Percentiles rank a stretch among this genome's conserved stretches.
phyloP scores from a whole-genome alignment of 2,329 filamentous ascomycete species.

The Penicillium sp. region DNA sequence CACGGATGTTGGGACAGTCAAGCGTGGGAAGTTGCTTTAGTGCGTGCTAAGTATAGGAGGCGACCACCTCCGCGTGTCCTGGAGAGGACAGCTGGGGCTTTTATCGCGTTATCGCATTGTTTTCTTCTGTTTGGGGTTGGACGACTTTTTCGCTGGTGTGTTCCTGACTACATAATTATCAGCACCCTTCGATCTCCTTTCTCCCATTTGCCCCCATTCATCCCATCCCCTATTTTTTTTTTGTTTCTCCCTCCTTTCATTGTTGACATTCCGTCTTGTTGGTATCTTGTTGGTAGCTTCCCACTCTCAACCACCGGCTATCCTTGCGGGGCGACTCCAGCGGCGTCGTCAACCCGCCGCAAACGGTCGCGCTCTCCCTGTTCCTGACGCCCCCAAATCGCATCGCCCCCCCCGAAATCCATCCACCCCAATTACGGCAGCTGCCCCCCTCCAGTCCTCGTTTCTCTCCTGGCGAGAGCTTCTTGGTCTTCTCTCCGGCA shows the following conservation, averaged over 20 bases:
- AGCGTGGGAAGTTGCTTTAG: too few species aligned
- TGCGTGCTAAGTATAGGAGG: neutral
- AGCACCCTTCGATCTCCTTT: too few species aligned
- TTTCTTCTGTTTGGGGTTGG: too few species aligned
- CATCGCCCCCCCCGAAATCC: too few species aligned
- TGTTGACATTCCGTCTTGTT: constrained; percentile 8
- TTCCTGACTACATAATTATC: too few species aligned
- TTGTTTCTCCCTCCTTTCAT: constrained; percentile 1
- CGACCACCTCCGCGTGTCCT: neutral
- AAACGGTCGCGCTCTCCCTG: constrained; percentile 33
- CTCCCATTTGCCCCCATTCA: too few species aligned
- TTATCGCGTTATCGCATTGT: too few species aligned
- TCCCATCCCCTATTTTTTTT: neutral
- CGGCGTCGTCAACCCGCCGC: constrained; percentile 29
- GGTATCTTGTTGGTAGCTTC: neutral
- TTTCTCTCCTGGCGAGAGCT: constrained; percentile 15
- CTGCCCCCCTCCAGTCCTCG: constrained; percentile 11
- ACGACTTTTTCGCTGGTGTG: too few species aligned
- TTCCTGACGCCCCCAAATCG: constrained; percentile 19
- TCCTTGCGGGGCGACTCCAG: constrained; percentile 18
- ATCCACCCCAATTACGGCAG: constrained; percentile 11
- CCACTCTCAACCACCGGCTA: neutral
- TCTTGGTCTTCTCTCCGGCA: constrained; percentile 4
- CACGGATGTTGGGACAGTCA: too few species aligned
- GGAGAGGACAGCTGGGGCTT: too few species aligned